phyloP scores from a whole-genome alignment of 805 yeast genomes.

The Starmerella floris region DNA sequence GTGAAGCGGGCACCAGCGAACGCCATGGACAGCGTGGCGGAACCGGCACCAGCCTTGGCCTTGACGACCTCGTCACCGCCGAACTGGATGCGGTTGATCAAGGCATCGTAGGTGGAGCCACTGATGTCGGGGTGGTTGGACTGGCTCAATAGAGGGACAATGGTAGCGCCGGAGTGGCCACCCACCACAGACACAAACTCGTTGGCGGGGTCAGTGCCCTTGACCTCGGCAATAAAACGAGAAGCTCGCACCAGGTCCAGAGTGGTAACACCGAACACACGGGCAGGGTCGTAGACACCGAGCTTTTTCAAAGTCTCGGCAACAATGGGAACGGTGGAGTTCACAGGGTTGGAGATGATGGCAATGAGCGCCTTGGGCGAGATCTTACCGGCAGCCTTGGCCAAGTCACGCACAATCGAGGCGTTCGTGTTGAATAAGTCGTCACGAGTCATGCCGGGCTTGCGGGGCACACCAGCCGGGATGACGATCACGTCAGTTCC shows the following conservation, averaged over 20 bases:
- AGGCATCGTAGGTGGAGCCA: constrained; percentile 50
- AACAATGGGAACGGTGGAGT: constrained; percentile 93
- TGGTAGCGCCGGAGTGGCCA: constrained; percentile 95
- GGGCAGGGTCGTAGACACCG: constrained; percentile 84
- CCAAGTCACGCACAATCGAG: constrained; percentile 84
- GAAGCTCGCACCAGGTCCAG: constrained; percentile 83
- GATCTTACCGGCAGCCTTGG: constrained; percentile 66
- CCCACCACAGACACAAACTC: constrained; percentile 84
- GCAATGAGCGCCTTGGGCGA: constrained; percentile 74
- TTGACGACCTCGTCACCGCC: constrained; percentile 94
- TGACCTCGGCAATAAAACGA: constrained; percentile 64
- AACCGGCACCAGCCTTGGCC: constrained; percentile 89
- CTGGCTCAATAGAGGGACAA: constrained; percentile 84
- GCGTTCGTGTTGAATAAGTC: constrained; percentile 94
- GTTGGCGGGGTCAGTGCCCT: constrained; percentile 56
- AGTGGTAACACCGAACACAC: constrained; percentile 91
- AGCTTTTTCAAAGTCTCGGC: constrained; percentile 77
- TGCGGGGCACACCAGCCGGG: constrained; percentile 98
- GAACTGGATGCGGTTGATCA: constrained; percentile 81
- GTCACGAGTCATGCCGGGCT: constrained; percentile 98
- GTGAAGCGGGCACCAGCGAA: constrained; percentile 80
- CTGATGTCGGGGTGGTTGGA: constrained; percentile 44
- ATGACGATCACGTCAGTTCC: constrained; percentile 69
- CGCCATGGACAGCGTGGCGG: constrained; percentile 88
- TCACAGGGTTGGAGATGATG: constrained; percentile 89